Evolutionary conservation across 305 asterid genomes (phyloP).

Genomic region (Fraxinus xanthoxyloides): DNA sequence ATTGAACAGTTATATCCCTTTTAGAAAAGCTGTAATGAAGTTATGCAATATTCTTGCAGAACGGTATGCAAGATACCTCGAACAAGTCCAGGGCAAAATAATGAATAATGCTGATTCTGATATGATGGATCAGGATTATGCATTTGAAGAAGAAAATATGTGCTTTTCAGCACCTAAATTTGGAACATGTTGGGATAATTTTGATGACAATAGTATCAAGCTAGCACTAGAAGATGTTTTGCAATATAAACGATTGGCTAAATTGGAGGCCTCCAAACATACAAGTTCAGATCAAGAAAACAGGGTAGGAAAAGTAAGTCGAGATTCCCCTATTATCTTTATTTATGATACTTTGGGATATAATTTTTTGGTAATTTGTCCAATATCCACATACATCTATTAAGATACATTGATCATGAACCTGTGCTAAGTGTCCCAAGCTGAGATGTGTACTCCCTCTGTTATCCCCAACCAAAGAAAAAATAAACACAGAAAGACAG

Average conservation of each 20-base stretch:
- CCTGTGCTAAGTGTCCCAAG: background rate
- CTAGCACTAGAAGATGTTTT: slow-evolving; percentile 63
- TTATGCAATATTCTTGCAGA: slow-evolving; percentile 67
- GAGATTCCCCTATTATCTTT: slow-evolving; percentile 18
- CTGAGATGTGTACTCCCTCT: background rate
- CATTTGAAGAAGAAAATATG: slow-evolving; percentile 27
- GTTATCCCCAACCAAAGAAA: background rate
- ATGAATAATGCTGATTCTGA: slow-evolving; percentile 36
- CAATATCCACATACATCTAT: background rate
- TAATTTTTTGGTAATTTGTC: background rate
- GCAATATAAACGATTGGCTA: slow-evolving; percentile 51
- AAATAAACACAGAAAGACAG: background rate
- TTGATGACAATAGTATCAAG: slow-evolving; percentile 60
- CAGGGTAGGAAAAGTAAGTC: slow-evolving; percentile 49
- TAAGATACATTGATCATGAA: background rate
- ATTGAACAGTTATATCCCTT: slow-evolving; percentile 45
- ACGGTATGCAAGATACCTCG: slow-evolving; percentile 60
- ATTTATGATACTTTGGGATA: slow-evolving; percentile 7
- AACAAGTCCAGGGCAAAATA: slow-evolving; percentile 45
- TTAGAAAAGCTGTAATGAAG: slow-evolving; percentile 67
- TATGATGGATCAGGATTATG: slow-evolving; percentile 34
- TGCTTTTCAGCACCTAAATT: slow-evolving; percentile 23
- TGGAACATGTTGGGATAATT: slow-evolving; percentile 67
- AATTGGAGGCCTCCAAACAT: slow-evolving; percentile 41
- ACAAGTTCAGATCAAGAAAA: slow-evolving; percentile 33